Evolutionary conservation across 805 yeast genomes (phyloP).

Genomic region (Candida manassasensis): DNA sequence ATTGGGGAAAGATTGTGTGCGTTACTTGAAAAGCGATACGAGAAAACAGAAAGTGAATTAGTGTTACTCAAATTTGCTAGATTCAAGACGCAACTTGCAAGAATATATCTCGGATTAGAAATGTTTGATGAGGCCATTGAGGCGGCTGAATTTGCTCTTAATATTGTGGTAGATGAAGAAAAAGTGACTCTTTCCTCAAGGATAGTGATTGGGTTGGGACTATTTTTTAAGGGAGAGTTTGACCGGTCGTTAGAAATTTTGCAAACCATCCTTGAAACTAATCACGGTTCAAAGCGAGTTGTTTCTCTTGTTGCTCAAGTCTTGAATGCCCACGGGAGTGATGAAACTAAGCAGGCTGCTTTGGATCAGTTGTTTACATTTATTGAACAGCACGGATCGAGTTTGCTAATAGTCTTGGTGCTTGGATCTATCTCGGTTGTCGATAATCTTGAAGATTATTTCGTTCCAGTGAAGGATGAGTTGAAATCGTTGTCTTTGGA

Average conservation of each 20-base stretch:
- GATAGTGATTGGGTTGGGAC: slow-evolving; percentile 66
- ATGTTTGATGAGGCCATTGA: slow-evolving; percentile 58
- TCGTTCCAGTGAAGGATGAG: slow-evolving; percentile 66
- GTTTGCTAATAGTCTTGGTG: slow-evolving; percentile 62
- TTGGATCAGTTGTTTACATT: slow-evolving; percentile 71
- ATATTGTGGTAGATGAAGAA: slow-evolving; percentile 35
- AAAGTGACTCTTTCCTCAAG: slow-evolving; percentile 49
- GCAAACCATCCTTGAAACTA: slow-evolving; percentile 48
- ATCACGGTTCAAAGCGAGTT: slow-evolving; percentile 60
- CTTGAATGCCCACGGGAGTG: slow-evolving; percentile 66
- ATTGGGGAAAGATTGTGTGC: slow-evolving; percentile 44
- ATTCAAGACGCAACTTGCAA: slow-evolving; percentile 65
- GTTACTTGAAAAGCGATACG: slow-evolving; percentile 53
- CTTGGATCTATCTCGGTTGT: slow-evolving; percentile 76
- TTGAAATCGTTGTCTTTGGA: slow-evolving; percentile 45
- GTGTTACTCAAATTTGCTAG: slow-evolving; percentile 48
- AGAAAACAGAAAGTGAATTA: slow-evolving; percentile 45
- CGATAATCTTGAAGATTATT: slow-evolving; percentile 53
- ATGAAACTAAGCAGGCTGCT: slow-evolving; percentile 79
- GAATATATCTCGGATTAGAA: slow-evolving; percentile 60
- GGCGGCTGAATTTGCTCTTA: slow-evolving; percentile 51
- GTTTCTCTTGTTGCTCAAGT: slow-evolving; percentile 74
- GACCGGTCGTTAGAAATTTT: slow-evolving; percentile 66
- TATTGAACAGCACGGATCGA: slow-evolving; percentile 60
- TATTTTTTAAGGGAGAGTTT: slow-evolving; percentile 59